Evolutionary conservation across 331 rosid genomes (phyloP), one percentile per base, ranked within the genome.

Genomic region (Rosa hybrid): DNA sequence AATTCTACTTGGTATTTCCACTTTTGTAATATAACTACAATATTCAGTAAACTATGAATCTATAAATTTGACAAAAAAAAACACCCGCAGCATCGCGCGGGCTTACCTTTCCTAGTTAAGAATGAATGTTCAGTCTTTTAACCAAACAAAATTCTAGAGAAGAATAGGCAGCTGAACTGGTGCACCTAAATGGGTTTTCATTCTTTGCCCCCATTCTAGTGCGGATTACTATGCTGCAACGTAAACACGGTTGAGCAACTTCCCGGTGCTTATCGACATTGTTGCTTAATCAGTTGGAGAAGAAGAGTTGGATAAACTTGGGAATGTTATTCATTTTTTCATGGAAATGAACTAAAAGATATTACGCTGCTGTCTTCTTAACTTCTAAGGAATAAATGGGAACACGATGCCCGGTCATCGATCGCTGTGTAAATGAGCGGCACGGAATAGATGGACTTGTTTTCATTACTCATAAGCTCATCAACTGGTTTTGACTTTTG

Each of bases 401-500:
- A 21, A 46, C 69, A 75, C n/a, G 70, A 62, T 23, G 68, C 68
- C 68, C 41, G 3, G 68, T 53, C 48, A 74, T 38, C 18, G 25
- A 44, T 53, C 17, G 25, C 70, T 30, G 44, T 59, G 12, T 44
- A 38, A 11, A 27, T 46, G 34, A 76, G 34, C 46, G 14, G 80
- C 72, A 39, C 72, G 3, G 49, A 38, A 45, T 20, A 17, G 7
- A 12, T 25, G 13, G 38, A 74, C 42, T 25, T 10, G 76, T 62
- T 45, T 23, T 73, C 44, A 17, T 10, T 59, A n/a, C n/a, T n/a
- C n/a, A n/a, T n/a, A n/a, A n/a, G 21, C 82, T 84, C 85, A 84
- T 84, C 85, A 59, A n/a, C n/a, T n/a, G n/a, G 80, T 12, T 59
- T 14, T 76, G 46, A n/a, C n/a, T 23, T 46, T 76, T 38, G 68